These are phyloP conservation scores for Euphorbia lathyris DNA, from an alignment of 345 rosid species.

Conservation along the genomic window DNA sequence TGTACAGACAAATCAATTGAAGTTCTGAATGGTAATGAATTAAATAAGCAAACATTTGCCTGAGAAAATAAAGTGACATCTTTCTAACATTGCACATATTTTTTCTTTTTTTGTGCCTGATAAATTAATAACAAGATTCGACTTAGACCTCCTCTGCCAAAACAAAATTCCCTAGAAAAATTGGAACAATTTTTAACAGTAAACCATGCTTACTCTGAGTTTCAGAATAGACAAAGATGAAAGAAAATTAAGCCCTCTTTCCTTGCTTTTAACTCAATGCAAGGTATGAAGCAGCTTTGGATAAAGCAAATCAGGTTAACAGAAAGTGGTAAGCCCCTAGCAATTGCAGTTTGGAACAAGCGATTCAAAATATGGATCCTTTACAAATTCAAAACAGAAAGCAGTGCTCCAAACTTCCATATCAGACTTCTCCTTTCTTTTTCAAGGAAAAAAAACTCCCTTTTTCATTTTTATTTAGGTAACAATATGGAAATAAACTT, in stretches of 20 bases:
- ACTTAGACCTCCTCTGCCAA: background rate
- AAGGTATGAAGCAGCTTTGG: background rate
- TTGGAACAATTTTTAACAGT: background rate
- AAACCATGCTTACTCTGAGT: background rate
- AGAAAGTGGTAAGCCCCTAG: background rate
- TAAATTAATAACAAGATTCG: background rate
- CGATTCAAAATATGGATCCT: background rate
- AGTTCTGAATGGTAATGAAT: background rate
- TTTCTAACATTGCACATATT: background rate
- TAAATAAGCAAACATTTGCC: background rate
- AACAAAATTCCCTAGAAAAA: background rate
- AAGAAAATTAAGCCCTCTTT: background rate
- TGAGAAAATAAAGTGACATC: background rate
- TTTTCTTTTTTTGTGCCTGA: background rate
- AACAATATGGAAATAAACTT: background rate
- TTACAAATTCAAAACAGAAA: background rate
- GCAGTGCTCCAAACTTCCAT: background rate
- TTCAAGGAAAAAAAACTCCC: background rate
- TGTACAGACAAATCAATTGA: background rate
- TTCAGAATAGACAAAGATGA: background rate
- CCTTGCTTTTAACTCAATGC: background rate
- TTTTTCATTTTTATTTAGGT: background rate
- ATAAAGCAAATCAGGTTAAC: background rate
- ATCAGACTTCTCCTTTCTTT: background rate
- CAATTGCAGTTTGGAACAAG: background rate